Evolutionary conservation across 1,284 basidiomycete species (phyloP).

Genomic region (Papiliotrema fonsecae): DNA sequence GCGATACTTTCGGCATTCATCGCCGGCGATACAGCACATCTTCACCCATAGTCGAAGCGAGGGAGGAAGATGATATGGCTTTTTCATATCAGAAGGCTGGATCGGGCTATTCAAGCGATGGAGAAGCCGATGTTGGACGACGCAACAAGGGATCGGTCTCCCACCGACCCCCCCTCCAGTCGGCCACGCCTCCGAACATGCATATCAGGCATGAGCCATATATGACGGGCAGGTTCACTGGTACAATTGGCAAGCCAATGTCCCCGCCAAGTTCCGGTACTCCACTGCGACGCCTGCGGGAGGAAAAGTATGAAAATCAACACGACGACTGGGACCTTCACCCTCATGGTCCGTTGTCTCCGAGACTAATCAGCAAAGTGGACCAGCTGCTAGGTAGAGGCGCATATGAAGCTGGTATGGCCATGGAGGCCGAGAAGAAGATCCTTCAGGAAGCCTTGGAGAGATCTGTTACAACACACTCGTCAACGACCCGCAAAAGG

Average conservation of each 20-base stretch:
- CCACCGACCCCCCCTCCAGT: background rate
- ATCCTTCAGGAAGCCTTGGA: constrained; percentile 10
- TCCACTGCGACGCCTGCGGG: no score
- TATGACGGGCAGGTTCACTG: no score
- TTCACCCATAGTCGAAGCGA: background rate
- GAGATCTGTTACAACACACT: background rate
- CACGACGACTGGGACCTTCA: background rate
- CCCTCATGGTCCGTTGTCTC: background rate
- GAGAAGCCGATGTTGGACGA: background rate
- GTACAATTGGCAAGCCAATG: no score
- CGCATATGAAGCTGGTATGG: constrained; percentile 18
- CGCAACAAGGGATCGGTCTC: background rate
- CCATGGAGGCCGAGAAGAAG: constrained; percentile 20
- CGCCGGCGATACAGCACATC: background rate
- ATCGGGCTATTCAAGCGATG: background rate
- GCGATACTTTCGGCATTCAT: background rate
- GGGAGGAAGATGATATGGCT: background rate
- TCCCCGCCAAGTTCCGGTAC: no score
- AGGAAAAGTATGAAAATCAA: background rate
- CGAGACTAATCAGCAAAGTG: constrained; percentile 15
- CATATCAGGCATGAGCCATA: no score
- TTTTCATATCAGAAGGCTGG: background rate
- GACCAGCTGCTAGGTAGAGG: constrained; percentile 26
- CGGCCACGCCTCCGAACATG: no score
- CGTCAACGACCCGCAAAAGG: background rate